These are phyloP conservation scores for Clarireedia hainanense DNA, from an alignment of 2,329 filamentous ascomycete genomes.

Conservation along the genomic window DNA sequence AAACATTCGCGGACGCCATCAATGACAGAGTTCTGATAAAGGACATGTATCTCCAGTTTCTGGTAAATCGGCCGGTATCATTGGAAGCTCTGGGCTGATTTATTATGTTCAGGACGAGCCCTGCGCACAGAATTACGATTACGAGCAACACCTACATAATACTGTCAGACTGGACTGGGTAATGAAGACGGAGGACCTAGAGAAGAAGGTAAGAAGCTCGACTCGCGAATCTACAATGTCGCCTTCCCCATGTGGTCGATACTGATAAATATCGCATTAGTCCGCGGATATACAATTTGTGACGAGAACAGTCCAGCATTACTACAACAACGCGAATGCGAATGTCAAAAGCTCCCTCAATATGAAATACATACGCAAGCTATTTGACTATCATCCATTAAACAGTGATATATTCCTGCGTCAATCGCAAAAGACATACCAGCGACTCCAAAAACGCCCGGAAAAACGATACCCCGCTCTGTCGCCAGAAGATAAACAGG, in stretches of 20 bases:
- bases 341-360: slow-evolving; percentile 36
- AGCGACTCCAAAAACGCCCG: slow-evolving; percentile 37
- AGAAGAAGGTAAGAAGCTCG: slow-evolving; percentile 33
- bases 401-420: slow-evolving; percentile 55
- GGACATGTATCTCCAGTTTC: slow-evolving; percentile 25
- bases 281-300: background rate
- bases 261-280: background rate
- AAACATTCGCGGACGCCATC: slow-evolving; percentile 45
- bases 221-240: background rate
- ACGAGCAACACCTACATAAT: slow-evolving; percentile 38
- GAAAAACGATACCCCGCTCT: slow-evolving; percentile 8
- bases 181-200: slow-evolving; percentile 29
- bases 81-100: background rate
- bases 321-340: slow-evolving; percentile 31
- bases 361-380: slow-evolving; percentile 35
- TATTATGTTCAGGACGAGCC: slow-evolving; percentile 1
- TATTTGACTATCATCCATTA: slow-evolving; percentile 36
- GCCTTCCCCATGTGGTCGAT: background rate
- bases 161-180: slow-evolving; percentile 38
- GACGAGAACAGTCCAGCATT: background rate
- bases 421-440: slow-evolving; percentile 53
- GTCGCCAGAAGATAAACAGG: slow-evolving; percentile 40
- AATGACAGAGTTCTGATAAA: slow-evolving; percentile 53
- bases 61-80: background rate
- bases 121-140: slow-evolving; percentile 28